Conservation (phyloP, 2,329 filamentous ascomycete genomes). For the Parascedosporium putredinis region DNA sequence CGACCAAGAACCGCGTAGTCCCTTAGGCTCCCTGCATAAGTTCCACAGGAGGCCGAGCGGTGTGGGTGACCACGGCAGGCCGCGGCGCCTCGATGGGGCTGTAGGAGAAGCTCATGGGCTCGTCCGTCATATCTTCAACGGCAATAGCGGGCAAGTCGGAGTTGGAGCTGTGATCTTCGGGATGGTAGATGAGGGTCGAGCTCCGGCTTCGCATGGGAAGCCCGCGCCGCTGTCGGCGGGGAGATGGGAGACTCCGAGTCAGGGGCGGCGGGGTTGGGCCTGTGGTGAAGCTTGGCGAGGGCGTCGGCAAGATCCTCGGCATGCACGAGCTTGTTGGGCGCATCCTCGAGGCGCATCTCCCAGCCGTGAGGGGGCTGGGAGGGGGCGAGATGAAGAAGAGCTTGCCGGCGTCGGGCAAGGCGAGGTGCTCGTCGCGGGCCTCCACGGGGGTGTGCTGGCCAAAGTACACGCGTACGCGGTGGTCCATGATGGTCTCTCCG, state of each 20-base stretch:
- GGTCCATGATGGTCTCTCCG: conserved; percentile 61
- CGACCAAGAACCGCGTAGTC: too few species aligned
- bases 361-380: conserved; percentile 59
- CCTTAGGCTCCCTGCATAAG: conserved; percentile 42
- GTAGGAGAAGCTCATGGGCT: conserved; percentile 27
- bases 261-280: conserved; percentile 15
- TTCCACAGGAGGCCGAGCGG: conserved; percentile 53
- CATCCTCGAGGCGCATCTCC: conserved; percentile 58
- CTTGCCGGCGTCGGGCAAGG: conserved; percentile 59
- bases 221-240: conserved; percentile 26
- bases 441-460: conserved; percentile 51
- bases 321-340: conserved; percentile 59
- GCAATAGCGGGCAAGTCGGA: conserved; percentile 53
- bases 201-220: conserved; percentile 42
- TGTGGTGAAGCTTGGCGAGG: conserved; percentile 49
- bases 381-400: conserved; percentile 65
- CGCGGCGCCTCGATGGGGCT: conserved; percentile 31
- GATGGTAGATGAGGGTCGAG: conserved; percentile 56
- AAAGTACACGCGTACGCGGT: conserved; percentile 59
- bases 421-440: conserved; percentile 44
- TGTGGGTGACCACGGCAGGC: conserved; percentile 45
- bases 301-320: conserved; percentile 60
- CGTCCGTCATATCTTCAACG: conserved; percentile 57
- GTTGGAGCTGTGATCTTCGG: conserved; percentile 42
- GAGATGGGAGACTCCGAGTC: conserved; percentile 25